These are phyloP conservation scores for Dysphania ambrosioides DNA, from an alignment of 148 eudicot species.

Conservation along the genomic window DNA sequence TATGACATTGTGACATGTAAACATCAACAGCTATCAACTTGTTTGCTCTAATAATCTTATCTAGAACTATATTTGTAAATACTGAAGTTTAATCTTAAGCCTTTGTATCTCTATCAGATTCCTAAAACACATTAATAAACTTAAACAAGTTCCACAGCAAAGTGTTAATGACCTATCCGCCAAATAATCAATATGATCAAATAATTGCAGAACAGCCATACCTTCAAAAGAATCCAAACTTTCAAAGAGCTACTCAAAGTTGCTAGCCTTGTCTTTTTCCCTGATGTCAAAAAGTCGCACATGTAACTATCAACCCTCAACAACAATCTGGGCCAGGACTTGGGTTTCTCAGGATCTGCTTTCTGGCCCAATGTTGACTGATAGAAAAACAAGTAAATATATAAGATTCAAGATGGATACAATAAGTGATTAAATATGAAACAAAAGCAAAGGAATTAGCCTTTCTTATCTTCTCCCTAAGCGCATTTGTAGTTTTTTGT, in stretches of 20 bases:
- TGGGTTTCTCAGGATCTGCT: constrained; percentile 73
- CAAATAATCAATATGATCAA: not conserved
- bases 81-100: not conserved
- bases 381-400: constrained; percentile 14
- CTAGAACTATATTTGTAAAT: not conserved
- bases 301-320: constrained; percentile 73
- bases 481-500: not conserved
- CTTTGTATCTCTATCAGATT: not conserved
- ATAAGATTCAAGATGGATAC: not conserved
- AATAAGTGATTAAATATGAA: not conserved
- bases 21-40: not conserved
- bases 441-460: not conserved
- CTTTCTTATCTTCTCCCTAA: not conserved
- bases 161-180: not conserved
- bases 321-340: constrained; percentile 78
- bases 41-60: not conserved
- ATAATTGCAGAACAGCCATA: constrained; percentile 25
- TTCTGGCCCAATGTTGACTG: constrained; percentile 63
- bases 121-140: not conserved
- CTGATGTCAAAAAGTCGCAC: constrained; percentile 77
- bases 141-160: not conserved
- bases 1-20: not conserved
- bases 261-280: constrained; percentile 74
- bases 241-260: constrained; percentile 83
- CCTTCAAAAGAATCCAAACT: constrained; percentile 92